These are phyloP conservation scores for Globisporangium recalcitrans DNA, from an alignment of 352 stramenopile species.

Conservation along the genomic window DNA sequence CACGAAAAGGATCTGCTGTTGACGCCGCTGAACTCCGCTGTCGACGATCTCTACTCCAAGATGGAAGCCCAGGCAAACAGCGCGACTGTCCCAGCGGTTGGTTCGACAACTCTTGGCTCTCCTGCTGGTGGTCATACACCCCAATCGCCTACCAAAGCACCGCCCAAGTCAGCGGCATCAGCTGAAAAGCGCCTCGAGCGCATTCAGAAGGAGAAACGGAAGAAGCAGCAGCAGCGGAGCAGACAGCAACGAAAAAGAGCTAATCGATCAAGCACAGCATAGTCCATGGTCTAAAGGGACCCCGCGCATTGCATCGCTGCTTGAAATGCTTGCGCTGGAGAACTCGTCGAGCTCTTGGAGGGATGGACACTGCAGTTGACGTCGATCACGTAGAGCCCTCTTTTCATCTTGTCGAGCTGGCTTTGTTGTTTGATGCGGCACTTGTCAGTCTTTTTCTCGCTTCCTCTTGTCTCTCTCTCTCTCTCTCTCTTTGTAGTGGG, in stretches of 20 bases:
- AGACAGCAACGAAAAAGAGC: constrained; percentile 3
- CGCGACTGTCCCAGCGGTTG: neutral
- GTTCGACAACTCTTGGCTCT: neutral
- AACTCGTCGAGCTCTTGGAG: too few species aligned
- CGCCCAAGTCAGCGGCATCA: neutral
- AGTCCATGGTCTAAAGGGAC: too few species aligned
- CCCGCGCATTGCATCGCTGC: too few species aligned
- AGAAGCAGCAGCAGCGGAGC: neutral
- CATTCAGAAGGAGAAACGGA: constrained; percentile 20
- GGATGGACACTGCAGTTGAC: too few species aligned
- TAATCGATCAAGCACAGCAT: too few species aligned
- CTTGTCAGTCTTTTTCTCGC: too few species aligned
- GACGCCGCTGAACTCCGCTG: neutral
- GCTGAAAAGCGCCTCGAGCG: constrained; percentile 17
- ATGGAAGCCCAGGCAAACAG: neutral
- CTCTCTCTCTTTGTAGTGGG: too few species aligned
- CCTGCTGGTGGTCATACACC: neutral
- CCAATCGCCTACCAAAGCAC: neutral
- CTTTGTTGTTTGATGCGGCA: too few species aligned
- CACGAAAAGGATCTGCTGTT: neutral
- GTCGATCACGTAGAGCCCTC: too few species aligned
- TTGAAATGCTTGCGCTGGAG: too few species aligned
- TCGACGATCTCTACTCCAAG: constrained; percentile 12
- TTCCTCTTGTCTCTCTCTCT: too few species aligned
- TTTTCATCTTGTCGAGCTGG: too few species aligned